Base-by-base conservation (phyloP, 805 yeast genomes). In the Metschnikowia orientalis region DNA sequence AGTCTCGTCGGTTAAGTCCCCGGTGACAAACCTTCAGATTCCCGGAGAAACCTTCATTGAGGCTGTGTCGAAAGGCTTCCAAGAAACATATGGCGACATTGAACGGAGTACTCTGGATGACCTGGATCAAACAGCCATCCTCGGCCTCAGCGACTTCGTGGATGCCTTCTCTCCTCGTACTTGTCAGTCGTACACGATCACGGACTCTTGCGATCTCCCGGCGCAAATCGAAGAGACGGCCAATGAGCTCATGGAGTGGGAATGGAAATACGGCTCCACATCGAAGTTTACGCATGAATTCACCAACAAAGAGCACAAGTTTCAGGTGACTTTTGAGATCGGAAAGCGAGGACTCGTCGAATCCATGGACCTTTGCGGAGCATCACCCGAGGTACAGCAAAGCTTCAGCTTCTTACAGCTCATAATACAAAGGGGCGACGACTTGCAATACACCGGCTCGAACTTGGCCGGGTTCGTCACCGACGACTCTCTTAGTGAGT, bases 1-100 rank as follows among this genome's bases (percentile, higher is more conserved):
- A 1, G 86, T 90, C 1, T 77, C 74, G 19, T 85, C 95, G 18
- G 95, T 90, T 4, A 74, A 79, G 30, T 77, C 95, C 0, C 77
- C 77, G n/a, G 94, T 92, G 3, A 58, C 73, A 1, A 92, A 92
- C 50, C 53, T 86, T 10, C 67, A 59, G 1, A 47, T 82, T 18
- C 54, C 53, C 5, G 51, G 50, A 6, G 66, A 69, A 0, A 59
- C 66, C 1, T 77, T 89, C 43, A 58, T 72, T 0, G 56, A 62
- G 3, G 42, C 63, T 1, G 74, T 75, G 6, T 38, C 59, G 3
- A 38, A 53, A 2, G 68, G 66, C 2, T 80, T 76, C 44, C 41
- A 47, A 18, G 37, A 51, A 2, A 43, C 35, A 26, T 71, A 61
- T 40, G 63, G 57, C 1, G 41, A 37, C 6, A 24, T 18, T 10